Evolutionary conservation across 768 basidiomycete species (phyloP).

Genomic region (Boletus vermiculosoides): DNA sequence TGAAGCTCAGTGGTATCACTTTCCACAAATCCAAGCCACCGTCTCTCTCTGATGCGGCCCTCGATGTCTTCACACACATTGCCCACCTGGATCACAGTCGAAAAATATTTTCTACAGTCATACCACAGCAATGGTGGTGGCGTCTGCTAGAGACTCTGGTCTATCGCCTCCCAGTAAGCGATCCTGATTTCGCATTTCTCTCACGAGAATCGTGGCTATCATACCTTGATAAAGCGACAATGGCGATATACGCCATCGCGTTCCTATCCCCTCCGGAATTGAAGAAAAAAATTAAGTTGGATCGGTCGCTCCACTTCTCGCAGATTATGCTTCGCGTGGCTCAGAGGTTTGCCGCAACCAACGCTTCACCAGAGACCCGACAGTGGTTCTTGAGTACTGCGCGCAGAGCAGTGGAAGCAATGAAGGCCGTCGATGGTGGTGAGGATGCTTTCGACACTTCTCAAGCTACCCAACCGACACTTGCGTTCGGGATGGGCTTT

Average conservation of each 20-base stretch:
- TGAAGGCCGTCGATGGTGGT: constrained; percentile 76
- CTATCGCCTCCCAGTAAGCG: constrained; percentile 78
- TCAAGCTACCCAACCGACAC: constrained; percentile 53
- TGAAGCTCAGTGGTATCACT: constrained; percentile 51
- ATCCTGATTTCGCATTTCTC: constrained; percentile 69
- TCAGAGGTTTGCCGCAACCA: constrained; percentile 54
- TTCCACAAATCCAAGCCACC: constrained; percentile 52
- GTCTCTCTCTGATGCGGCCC: constrained; percentile 65
- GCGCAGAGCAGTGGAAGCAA: constrained; percentile 68
- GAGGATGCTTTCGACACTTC: constrained; percentile 73
- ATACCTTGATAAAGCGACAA: constrained; percentile 74
- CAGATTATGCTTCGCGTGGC: constrained; percentile 70
- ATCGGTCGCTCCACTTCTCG: constrained; percentile 66
- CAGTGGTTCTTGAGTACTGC: constrained; percentile 52
- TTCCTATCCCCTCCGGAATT: constrained; percentile 78
- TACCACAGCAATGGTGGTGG: constrained; percentile 60
- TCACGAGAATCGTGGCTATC: constrained; percentile 68
- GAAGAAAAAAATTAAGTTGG: constrained; percentile 66
- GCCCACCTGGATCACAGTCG: constrained; percentile 78
- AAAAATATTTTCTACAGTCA: constrained; percentile 58
- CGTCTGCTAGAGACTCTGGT: constrained; percentile 67
- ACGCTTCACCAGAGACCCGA: constrained; percentile 51
- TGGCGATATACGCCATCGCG: constrained; percentile 83
- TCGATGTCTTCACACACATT: constrained; percentile 82
- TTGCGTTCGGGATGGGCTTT: constrained; percentile 86